Evolutionary conservation across 352 stramenopile species (phyloP).

Genomic region (Globisporangium uncinulatum): DNA sequence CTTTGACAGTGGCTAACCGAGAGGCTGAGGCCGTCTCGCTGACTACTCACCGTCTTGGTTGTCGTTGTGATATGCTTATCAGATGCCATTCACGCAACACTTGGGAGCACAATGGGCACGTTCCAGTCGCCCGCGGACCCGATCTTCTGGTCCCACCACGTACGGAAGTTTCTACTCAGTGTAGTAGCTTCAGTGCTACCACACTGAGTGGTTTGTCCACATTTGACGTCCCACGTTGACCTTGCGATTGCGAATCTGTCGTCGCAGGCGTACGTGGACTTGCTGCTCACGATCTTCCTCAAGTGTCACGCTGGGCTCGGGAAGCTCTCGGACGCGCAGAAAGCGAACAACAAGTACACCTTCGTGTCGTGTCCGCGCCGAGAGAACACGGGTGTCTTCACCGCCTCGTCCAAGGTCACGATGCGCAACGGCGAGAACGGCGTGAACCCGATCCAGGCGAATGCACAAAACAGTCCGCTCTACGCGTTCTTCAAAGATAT

Average conservation of each 20-base stretch:
- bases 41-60: not conserved
- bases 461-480: slow-evolving; percentile 43
- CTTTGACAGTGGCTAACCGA: not conserved
- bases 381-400: slow-evolving; percentile 1
- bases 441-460: slow-evolving; percentile 40
- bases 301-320: slow-evolving; percentile 73
- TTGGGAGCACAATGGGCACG: slow-evolving; percentile 61
- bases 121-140: slow-evolving; percentile 75
- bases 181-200: no score
- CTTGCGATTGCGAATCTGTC: not conserved
- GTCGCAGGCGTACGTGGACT: slow-evolving; percentile 41
- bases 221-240: not conserved
- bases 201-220: not conserved
- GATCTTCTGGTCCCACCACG: slow-evolving; percentile 87
- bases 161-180: not conserved
- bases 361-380: slow-evolving; percentile 51
- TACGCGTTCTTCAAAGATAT: slow-evolving; percentile 44
- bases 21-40: not conserved
- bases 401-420: slow-evolving; percentile 39
- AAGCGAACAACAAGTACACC: slow-evolving; percentile 58
- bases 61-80: not conserved
- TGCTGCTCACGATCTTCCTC: slow-evolving; percentile 83
- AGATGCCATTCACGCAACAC: slow-evolving; percentile 78
- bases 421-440: slow-evolving; percentile 46
- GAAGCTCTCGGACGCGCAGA: slow-evolving; percentile 41